phyloP scores from a whole-genome alignment of 31 red algal genomes.

The Odonthalia washingtoniensis region DNA sequence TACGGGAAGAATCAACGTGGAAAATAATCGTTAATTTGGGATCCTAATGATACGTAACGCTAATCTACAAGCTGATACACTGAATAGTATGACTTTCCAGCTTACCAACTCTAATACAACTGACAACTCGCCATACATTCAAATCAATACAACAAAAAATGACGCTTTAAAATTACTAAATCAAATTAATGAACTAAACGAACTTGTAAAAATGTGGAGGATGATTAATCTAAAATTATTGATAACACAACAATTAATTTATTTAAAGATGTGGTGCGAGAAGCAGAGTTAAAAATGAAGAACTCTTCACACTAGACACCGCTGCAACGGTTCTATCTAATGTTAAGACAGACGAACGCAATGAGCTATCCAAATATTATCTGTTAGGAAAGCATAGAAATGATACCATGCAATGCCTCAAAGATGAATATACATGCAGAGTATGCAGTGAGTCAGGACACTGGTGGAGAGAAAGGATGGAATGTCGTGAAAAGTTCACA shows the following conservation, averaged over 20 bases:
- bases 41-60: constrained; percentile 44
- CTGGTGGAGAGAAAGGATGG: too few relatives aligned
- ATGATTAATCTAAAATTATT: neutral
- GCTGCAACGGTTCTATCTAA: too few relatives aligned
- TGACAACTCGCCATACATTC: neutral
- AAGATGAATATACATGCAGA: too few relatives aligned
- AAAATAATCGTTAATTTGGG: constrained; percentile 38
- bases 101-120: constrained; percentile 3
- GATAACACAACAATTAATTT: neutral
- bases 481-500: too few relatives aligned
- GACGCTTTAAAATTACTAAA: neutral
- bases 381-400: too few relatives aligned
- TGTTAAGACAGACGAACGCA: too few relatives aligned
- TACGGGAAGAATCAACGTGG: neutral
- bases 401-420: too few relatives aligned
- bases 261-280: too few relatives aligned
- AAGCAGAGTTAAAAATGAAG: too few relatives aligned
- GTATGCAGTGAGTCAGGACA: too few relatives aligned
- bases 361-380: too few relatives aligned
- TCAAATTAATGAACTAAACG: neutral
- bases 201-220: neutral
- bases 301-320: too few relatives aligned
- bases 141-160: constrained; percentile 8
- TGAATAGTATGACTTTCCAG: constrained; percentile 47
- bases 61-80: constrained; percentile 23